These are phyloP conservation scores for Schizochytrium sp. DNA, from an alignment of 108 stramenopile genomes.

Conservation along the genomic window DNA sequence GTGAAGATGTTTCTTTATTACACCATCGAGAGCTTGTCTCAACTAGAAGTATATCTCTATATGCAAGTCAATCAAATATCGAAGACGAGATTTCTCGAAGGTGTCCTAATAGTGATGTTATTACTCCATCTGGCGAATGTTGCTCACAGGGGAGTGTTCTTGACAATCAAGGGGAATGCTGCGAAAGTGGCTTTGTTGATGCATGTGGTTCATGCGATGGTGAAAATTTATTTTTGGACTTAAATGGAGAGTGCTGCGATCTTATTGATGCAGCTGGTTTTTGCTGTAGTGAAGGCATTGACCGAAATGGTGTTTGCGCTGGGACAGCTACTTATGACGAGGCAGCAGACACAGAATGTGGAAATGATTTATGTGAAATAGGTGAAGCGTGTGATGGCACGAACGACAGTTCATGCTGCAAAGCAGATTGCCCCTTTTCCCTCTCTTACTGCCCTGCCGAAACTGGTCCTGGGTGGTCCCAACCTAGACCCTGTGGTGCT, in stretches of 20 bases:
- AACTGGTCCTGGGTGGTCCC: background rate
- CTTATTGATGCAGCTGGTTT: slow-evolving; percentile 41
- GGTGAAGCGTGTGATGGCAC: slow-evolving; percentile 21
- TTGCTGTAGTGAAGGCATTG: background rate
- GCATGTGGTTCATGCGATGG: slow-evolving; percentile 48
- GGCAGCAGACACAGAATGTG: background rate
- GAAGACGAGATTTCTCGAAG: background rate
- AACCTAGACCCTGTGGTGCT: background rate
- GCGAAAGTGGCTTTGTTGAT: background rate
- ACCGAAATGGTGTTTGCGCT: background rate
- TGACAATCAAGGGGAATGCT: background rate
- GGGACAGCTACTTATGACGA: background rate
- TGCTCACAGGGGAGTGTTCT: background rate
- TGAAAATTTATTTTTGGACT: background rate
- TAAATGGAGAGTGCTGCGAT: slow-evolving; percentile 39
- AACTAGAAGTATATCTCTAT: background rate
- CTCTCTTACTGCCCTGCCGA: background rate
- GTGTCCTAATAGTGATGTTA: background rate
- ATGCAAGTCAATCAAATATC: background rate
- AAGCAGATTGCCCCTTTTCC: slow-evolving; percentile 8
- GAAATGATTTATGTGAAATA: slow-evolving; percentile 42
- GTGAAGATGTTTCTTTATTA: no score
- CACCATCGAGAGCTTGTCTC: no score
- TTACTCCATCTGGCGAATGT: slow-evolving; percentile 1
- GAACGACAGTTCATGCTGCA: background rate